These are phyloP conservation scores for Zizania palustris DNA, from an alignment of 202 grass and related monocot species.

Conservation along the genomic window DNA sequence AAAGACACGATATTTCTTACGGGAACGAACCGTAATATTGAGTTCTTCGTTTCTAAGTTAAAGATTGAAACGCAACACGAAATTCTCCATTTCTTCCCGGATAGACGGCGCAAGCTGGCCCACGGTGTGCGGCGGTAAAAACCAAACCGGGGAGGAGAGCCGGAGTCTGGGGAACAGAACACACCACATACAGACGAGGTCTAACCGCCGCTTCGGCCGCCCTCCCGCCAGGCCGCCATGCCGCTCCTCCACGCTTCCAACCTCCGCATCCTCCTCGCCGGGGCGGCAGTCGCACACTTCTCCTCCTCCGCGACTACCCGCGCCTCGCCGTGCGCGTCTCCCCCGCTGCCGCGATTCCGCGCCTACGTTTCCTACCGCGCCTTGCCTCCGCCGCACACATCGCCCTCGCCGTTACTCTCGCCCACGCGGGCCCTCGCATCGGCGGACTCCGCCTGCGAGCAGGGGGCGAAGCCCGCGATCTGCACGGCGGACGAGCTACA, in stretches of 20 bases:
- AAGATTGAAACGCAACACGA: neutral
- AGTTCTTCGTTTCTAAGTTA: too few species aligned
- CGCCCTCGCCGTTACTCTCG: conserved; percentile 27
- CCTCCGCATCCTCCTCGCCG: conserved; percentile 54
- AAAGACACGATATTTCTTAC: too few species aligned
- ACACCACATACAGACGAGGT: neutral
- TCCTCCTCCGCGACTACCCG: conserved; percentile 21
- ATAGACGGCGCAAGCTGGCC: too few species aligned
- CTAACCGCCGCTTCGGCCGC: conserved; percentile 8
- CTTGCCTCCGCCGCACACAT: neutral
- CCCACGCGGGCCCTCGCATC: conserved; percentile 11
- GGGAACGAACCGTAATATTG: too few species aligned
- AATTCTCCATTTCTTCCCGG: neutral
- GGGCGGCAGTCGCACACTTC: conserved; percentile 45
- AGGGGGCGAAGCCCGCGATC: conserved; percentile 58
- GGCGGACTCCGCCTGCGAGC: conserved; percentile 28
- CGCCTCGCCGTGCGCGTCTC: conserved; percentile 24
- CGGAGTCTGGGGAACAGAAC: neutral
- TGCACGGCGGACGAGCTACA: conserved; percentile 96
- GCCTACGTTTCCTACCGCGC: conserved; percentile 42
- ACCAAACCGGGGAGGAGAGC: neutral
- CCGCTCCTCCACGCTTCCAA: conserved; percentile 50
- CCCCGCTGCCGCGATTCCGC: conserved; percentile 33
- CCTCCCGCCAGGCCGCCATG: conserved; percentile 47
- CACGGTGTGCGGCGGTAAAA: neutral